A percentile compares a stretch with the other conserved stretches of the same genome.
Conservation (phyloP, 345 rosid species). For the Aquilaria yunnanensis region DNA sequence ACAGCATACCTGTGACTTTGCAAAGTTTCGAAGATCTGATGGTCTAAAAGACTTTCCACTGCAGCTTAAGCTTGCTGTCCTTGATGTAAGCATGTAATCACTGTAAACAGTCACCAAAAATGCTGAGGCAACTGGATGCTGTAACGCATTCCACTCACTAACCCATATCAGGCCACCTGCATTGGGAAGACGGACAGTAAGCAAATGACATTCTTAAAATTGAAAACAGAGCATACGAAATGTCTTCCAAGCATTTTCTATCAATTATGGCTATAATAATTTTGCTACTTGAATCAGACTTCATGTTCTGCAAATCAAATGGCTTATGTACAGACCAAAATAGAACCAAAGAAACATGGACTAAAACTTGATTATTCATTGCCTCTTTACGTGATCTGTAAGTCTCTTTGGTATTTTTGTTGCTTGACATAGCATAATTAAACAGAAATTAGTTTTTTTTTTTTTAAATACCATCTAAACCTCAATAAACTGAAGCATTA, state of each 20-base stretch:
- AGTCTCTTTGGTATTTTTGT: not conserved
- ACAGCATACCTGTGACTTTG: slow-evolving; percentile 70
- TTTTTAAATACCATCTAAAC: not conserved
- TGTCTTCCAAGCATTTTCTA: not conserved
- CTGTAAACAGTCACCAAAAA: slow-evolving; percentile 85
- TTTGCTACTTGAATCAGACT: not conserved
- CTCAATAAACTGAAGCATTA: slow-evolving; percentile 19
- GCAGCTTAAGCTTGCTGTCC: slow-evolving; percentile 60
- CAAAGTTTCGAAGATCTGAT: slow-evolving; percentile 80
- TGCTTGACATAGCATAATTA: not conserved
- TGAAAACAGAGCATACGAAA: not conserved
- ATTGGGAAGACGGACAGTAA: slow-evolving; percentile 6
- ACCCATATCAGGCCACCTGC: slow-evolving; percentile 96
- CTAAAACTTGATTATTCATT: not conserved
- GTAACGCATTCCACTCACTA: slow-evolving; percentile 80
- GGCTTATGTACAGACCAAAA: not conserved
- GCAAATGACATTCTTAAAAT: not conserved
- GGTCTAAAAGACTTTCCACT: slow-evolving; percentile 57
- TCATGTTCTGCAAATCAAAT: not conserved
- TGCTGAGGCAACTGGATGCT: slow-evolving; percentile 90
- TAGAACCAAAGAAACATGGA: not conserved
- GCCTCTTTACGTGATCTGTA: not conserved
- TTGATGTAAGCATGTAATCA: slow-evolving; percentile 91
- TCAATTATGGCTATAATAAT: not conserved
- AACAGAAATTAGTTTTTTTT: not conserved